A percentile compares a stretch with the other conserved stretches of the same genome.
phyloP scores from a whole-genome alignment of 2,329 filamentous ascomycete species.

The Plectosphaerella sp. region DNA sequence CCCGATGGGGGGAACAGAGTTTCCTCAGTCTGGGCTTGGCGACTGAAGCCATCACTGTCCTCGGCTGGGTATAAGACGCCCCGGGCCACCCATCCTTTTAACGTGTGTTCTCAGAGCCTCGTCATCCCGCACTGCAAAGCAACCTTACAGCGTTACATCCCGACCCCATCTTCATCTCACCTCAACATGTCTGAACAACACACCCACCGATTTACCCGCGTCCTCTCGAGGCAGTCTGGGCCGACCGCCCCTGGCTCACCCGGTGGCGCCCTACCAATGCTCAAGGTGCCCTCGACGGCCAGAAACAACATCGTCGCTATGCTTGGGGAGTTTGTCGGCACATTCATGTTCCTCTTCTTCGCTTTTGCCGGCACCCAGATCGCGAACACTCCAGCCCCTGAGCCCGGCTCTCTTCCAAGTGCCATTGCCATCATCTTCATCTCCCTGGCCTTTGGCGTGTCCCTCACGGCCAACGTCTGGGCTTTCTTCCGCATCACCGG shows the following conservation, averaged over 20 bases:
- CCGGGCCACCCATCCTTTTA: too few species aligned
- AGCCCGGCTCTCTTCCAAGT: slow-evolving; percentile 12
- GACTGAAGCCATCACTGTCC: too few species aligned
- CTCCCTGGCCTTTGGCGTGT: slow-evolving; percentile 43
- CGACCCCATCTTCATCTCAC: too few species aligned
- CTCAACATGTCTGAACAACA: slow-evolving; percentile 15
- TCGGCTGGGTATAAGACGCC: too few species aligned
- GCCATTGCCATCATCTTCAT: slow-evolving; percentile 41
- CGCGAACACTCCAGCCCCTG: slow-evolving; percentile 14
- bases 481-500: slow-evolving; percentile 51
- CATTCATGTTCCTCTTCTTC: slow-evolving; percentile 47
- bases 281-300: slow-evolving; percentile 5
- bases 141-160: too few species aligned
- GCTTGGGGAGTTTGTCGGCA: slow-evolving; percentile 47
- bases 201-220: slow-evolving; percentile 17
- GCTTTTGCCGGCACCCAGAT: slow-evolving; percentile 34
- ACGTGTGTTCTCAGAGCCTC: too few species aligned
- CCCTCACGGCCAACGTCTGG: slow-evolving; percentile 50
- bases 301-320: slow-evolving; percentile 35
- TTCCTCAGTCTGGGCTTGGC: too few species aligned
- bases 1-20: too few species aligned
- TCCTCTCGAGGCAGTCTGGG: slow-evolving; percentile 5
- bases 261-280: slow-evolving; percentile 6
- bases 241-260: too few species aligned
- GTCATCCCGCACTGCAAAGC: too few species aligned